Base-by-base conservation (phyloP, 768 basidiomycete species). In the Naganishia antarctica region DNA sequence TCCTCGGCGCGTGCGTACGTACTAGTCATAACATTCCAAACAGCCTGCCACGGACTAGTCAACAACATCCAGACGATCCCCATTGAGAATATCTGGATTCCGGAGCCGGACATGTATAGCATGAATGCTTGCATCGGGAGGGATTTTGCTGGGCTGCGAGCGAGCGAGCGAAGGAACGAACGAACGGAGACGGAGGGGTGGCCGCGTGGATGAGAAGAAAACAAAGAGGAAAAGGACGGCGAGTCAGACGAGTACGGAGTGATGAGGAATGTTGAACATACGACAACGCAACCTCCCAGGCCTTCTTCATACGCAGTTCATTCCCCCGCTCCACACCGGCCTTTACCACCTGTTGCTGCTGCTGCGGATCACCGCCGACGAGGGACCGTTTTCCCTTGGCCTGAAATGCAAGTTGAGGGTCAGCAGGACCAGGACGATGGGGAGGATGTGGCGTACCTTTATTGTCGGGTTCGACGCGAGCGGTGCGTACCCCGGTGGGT, bases 101-200 rank as follows among this genome's bases (percentile, higher is more conserved):
- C 90, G 13, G 90, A 87, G 37, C 93, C 93, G 23, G 91, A 93
- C 89, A 97, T 94, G 83, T 97, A 97, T 34, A 97, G 82, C 93
- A 97, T 97, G 80, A 97, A 88, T 4, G 87, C 91, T 73, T 97
- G 91, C 93, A 96, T 96, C 3, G 92, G 92, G 28, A 97, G 82
- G 15, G 86, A 85, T 78, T 97, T 96, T 34, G 89, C 90, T 0
- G 92, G 92, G 3, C 76, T 77, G 66, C 16, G 16, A 18, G 34
- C 6, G 7, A 46, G 26, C 15, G 25, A 11, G 40, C 49, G 15
- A 8, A 37, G 12, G 44, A 23, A 13, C 15, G 25, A 31, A n/a
- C 29, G 41, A 7, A 18, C 23, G 21, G 32, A 53, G 50, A 29
- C 29, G 43, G 8, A 4, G 31, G 23, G 18, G 13, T 13, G 28